Conservation (phyloP, 1,139 yeast species). For the Lodderomyces margitis region DNA sequence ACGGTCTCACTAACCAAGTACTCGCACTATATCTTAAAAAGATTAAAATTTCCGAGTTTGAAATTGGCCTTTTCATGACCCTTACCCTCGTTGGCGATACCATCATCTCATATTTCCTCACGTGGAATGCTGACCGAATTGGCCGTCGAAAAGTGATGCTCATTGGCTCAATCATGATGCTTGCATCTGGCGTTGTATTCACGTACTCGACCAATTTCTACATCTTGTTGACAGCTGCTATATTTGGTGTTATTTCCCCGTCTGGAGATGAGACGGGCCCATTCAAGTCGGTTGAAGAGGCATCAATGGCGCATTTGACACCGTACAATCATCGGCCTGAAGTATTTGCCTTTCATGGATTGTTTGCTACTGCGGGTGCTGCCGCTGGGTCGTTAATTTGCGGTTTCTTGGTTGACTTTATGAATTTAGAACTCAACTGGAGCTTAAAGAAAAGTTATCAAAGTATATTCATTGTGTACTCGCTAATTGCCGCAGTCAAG, state of each 20-base stretch:
- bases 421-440: constrained; percentile 31
- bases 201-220: constrained; percentile 47
- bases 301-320: constrained; percentile 79
- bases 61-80: constrained; percentile 81
- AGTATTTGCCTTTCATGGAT: constrained; percentile 67
- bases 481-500: constrained; percentile 56
- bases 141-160: constrained; percentile 71
- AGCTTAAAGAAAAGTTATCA: constrained; percentile 49
- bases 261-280: constrained; percentile 95
- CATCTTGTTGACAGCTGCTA: constrained; percentile 58
- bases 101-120: constrained; percentile 61
- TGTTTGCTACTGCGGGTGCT: constrained; percentile 70
- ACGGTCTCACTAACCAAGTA: constrained; percentile 80
- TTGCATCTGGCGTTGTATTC: constrained; percentile 65
- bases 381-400: constrained; percentile 71
- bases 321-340: constrained; percentile 66
- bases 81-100: constrained; percentile 81
- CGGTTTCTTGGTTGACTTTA: constrained; percentile 56
- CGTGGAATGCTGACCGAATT: constrained; percentile 76
- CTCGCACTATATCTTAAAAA: constrained; percentile 65
- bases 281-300: constrained; percentile 84
- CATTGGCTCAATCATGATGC: constrained; percentile 70
- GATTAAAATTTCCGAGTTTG: constrained; percentile 52
- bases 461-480: constrained; percentile 55
- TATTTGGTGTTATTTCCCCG: constrained; percentile 71